Base-by-base conservation (phyloP, 257 asterid genomes). In the Thymus quinquecostatus region DNA sequence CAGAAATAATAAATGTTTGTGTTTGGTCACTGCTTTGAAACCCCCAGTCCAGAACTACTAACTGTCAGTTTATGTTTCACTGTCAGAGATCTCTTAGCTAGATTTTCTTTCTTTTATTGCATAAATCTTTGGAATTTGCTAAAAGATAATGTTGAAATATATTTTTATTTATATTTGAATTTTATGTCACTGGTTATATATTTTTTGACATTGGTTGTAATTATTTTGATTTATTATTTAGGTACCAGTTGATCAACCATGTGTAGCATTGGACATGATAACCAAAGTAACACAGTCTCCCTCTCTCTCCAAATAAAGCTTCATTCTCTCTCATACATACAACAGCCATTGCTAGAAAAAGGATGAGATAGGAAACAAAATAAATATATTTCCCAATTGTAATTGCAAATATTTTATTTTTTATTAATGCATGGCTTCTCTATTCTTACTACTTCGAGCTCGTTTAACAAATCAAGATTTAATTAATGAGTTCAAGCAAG, bases 241-340 rank as follows among this genome's bases (percentile, higher is more conserved):
- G 82, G 79, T 79, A 13, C 79, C 82, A 2, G 73, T 79, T 58
- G 82, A 79, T 65, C 82, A 79, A 51, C 82, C 82, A 0, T 79
- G 82, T 49, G 67, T 74, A 50, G 79, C 79, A 58, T 72, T 79
- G 70, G 69, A 54, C 77, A 79, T 79, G 79, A 38, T 74, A 8
- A 63, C 70, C 33, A 12, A 12, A 61, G 65, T 74, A 3, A 79
- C 79, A 1, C 70, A 79, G 53, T 69, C 79, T 63, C 79, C 79
- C 6, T 6, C 41, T 6, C 60, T 40, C 30, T 54, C 60, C 7
- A 66, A 66, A 66, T 66, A 47, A 34, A 10, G 1, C 13, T 2
- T 33, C 71, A 5, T 33, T 50, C 21, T n/a, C 34, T 50, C 48
- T 50, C 34, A 45, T 29, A 44, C 69, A 45, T 21, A 21, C 21